Evolutionary conservation across 2,329 filamentous ascomycete species (phyloP), one percentile per base, ranked within the genome.

Genomic region (Apiospora arundinis): DNA sequence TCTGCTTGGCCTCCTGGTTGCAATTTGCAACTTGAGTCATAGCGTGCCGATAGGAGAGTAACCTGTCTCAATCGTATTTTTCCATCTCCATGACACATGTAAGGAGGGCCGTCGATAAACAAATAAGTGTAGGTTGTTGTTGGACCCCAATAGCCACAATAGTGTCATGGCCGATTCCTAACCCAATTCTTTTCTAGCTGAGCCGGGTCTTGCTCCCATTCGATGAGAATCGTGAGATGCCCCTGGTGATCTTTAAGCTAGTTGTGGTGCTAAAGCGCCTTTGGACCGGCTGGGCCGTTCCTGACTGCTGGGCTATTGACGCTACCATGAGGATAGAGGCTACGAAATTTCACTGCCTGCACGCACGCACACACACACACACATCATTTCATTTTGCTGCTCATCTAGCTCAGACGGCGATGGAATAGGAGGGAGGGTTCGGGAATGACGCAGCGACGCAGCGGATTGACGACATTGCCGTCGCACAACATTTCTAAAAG

Each of bases 21-120:
- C 40, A 63, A 63, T 14, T 63, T 63, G 32, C 56, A 63, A 63
- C n/a, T n/a, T 40, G 52, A 37, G 56, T 63, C 56, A 63, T 37
- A 63, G 18, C 56, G 56, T 40, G 56, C 32, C 18, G 56, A 32
- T 40, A 23, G 56, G 32, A 63, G 28, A 63, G 56, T 32, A 40
- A 9, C 18, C 28, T 63, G 56, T 63, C 56, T 63, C 32, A 63
- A n/a, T 48, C 45, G 21, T n/a, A 9, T 40, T 40, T 40, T 4
- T 11, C 21, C 56, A 45, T 45, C 42, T 18, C 32, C 52, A 40
- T 40, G 56, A 63, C 32, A 63, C 18, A 63, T 63, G 56, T 40
- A 40, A 40, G 56, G 11, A 63, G 32, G 56, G 12, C 56, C 32
- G 18, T 63, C 9, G 28, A 11, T 40, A 40, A 63, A 63, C 18